phyloP scores from a whole-genome alignment of 2,329 filamentous ascomycete species.

The Beauveria sp. region DNA sequence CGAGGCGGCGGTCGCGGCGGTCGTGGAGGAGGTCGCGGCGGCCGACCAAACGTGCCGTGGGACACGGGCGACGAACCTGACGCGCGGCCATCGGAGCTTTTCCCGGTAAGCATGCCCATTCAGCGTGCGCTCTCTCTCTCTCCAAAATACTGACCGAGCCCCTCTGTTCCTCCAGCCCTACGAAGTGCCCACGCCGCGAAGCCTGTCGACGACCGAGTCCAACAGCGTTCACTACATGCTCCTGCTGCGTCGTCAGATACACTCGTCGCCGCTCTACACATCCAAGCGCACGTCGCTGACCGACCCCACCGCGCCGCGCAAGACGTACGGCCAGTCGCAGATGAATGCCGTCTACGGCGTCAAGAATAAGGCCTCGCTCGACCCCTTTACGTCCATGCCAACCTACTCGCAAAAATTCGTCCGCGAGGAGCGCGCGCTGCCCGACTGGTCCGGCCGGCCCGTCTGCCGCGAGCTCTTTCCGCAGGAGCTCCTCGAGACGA shows the following conservation, averaged over 20 bases:
- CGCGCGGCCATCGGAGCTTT: constrained; percentile 50
- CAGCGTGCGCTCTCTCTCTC: neutral
- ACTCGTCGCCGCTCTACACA: constrained; percentile 48
- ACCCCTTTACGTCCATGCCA: constrained; percentile 52
- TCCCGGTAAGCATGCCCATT: constrained; percentile 39
- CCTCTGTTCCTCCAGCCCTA: constrained; percentile 33
- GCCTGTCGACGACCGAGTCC: constrained; percentile 36
- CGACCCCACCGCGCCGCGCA: constrained; percentile 32
- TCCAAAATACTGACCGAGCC: neutral
- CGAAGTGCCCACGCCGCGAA: constrained; percentile 37
- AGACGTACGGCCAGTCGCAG: constrained; percentile 49
- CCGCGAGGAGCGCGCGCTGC: constrained; percentile 42
- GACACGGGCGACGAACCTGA: constrained; percentile 47
- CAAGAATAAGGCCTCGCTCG: constrained; percentile 46
- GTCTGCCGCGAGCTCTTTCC: constrained; percentile 49
- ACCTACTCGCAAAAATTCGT: constrained; percentile 50
- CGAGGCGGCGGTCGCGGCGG: constrained; percentile 44
- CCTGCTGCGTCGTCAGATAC: constrained; percentile 48
- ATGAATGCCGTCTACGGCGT: constrained; percentile 48
- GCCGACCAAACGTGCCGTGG: constrained; percentile 43
- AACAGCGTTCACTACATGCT: constrained; percentile 44
- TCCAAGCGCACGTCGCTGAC: constrained; percentile 37
- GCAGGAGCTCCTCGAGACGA: constrained; percentile 44
- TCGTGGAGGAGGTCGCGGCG: constrained; percentile 38
- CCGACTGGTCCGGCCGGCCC: constrained; percentile 43